Evolutionary conservation across 176 grass and related monocot genomes (phyloP).

Genomic region (Carex scoparia): DNA sequence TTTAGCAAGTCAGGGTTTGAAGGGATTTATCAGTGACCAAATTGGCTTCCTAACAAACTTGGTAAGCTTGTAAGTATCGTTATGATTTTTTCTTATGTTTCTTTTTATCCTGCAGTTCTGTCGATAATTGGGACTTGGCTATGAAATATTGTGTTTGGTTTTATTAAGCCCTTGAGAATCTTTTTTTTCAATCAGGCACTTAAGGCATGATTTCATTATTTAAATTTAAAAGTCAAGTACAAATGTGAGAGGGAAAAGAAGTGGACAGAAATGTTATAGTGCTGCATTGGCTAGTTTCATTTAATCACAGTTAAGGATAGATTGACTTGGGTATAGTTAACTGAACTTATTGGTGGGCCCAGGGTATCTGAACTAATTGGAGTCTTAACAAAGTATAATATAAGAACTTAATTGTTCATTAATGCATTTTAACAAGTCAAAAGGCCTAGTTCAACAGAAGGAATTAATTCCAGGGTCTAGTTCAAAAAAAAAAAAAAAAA

Average conservation of each 20-base stretch:
- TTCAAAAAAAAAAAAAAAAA: background rate
- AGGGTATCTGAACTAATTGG: no score
- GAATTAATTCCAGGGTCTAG: background rate
- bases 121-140: background rate
- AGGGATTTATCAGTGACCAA: conserved; percentile 86
- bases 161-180: background rate
- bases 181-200: background rate
- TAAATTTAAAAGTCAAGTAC: background rate
- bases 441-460: background rate
- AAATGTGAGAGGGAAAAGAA: background rate
- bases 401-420: no score
- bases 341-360: no score
- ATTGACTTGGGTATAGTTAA: no score
- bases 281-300: no score
- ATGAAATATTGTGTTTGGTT: background rate
- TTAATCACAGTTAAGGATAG: no score
- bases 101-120: background rate
- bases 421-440: background rate
- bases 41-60: conserved; percentile 78
- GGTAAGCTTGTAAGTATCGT: conserved; percentile 99
- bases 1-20: conserved; percentile 90
- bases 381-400: no score
- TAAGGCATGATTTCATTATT: background rate
- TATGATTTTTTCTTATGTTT: conserved; percentile 19
- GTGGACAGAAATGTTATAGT: background rate